Evolutionary conservation across 768 basidiomycete genomes (phyloP).

Genomic region (Auricularia sp.): DNA sequence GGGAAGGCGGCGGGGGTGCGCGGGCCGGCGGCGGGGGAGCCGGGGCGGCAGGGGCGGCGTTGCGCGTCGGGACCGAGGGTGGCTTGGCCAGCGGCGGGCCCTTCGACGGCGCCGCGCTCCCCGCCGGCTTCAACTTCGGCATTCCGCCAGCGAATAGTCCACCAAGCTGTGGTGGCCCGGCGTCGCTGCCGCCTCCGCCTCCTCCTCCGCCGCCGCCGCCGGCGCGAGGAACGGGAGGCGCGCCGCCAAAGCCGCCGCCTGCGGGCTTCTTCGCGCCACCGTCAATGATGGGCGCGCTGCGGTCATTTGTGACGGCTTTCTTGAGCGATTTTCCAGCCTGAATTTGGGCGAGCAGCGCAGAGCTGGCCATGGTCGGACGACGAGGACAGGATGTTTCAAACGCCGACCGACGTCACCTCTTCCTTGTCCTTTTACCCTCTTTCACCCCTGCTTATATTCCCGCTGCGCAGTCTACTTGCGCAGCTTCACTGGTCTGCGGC

Average conservation of each 20-base stretch:
- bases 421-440: too few relatives aligned
- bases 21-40: slow-evolving; percentile 22
- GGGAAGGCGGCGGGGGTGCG: slow-evolving; percentile 16
- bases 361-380: slow-evolving; percentile 14
- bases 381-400: too few relatives aligned
- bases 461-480: too few relatives aligned
- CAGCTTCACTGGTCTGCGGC: too few relatives aligned
- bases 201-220: slow-evolving; percentile 28
- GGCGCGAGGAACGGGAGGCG: slow-evolving; percentile 15
- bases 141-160: slow-evolving; percentile 85
- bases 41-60: slow-evolving; percentile 21
- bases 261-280: slow-evolving; percentile 24
- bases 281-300: slow-evolving; percentile 60
- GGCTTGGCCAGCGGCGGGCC: slow-evolving; percentile 45
- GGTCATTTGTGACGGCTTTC: slow-evolving; percentile 76
- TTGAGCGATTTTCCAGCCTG: slow-evolving; percentile 75
- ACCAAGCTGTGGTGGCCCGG: slow-evolving; percentile 71
- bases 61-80: slow-evolving; percentile 51
- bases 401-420: too few relatives aligned
- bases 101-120: slow-evolving; percentile 39
- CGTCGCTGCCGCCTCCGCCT: slow-evolving; percentile 21
- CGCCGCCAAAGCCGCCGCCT: slow-evolving; percentile 21
- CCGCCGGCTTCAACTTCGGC: slow-evolving; percentile 60
- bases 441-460: too few relatives aligned
- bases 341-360: slow-evolving; percentile 69